Percentiles rank a stretch among this genome's conserved stretches.
These are phyloP conservation scores for Marchantia paleacea DNA, from an alignment of 225 moss, liverwort and hornwort genomes.

Conservation along the genomic window DNA sequence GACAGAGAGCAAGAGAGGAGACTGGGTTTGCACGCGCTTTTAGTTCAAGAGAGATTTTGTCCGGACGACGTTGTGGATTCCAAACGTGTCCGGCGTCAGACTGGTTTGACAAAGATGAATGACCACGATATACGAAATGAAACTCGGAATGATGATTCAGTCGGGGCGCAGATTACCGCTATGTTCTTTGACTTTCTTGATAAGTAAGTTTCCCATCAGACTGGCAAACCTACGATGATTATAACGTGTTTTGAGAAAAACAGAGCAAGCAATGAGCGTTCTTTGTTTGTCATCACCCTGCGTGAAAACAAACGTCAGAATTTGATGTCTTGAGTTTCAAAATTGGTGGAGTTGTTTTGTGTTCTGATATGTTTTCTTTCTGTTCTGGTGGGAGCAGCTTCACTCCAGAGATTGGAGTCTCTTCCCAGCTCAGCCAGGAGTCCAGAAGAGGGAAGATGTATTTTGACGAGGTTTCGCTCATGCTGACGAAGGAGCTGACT, in stretches of 20 bases:
- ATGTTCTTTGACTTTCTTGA: conserved; percentile 39
- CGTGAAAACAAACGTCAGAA: too few species aligned
- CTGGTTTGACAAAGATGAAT: conserved; percentile 20
- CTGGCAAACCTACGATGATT: too few species aligned
- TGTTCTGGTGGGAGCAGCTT: conserved; percentile 15
- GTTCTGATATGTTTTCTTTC: background rate
- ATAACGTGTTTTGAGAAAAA: too few species aligned
- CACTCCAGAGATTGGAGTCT: conserved; percentile 24
- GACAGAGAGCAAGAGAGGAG: too few species aligned
- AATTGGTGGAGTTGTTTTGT: background rate
- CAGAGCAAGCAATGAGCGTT: too few species aligned
- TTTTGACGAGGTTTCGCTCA: conserved; percentile 29
- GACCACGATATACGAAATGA: conserved; percentile 19
- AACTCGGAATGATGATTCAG: conserved; percentile 30
- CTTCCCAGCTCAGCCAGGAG: conserved; percentile 37
- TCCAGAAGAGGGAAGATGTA: conserved; percentile 35
- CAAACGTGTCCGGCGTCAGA: too few species aligned
- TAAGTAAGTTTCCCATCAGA: conserved; percentile 16
- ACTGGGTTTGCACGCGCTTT: too few species aligned
- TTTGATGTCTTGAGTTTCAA: too few species aligned
- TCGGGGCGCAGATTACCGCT: conserved; percentile 15
- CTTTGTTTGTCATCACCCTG: too few species aligned
- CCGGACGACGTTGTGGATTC: too few species aligned
- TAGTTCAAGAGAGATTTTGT: too few species aligned
- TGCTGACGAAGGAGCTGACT: conserved; percentile 46